Evolutionary conservation across 352 stramenopile genomes (phyloP), one percentile per base, ranked within the genome.

Genomic region (Pythium insidiosum): DNA sequence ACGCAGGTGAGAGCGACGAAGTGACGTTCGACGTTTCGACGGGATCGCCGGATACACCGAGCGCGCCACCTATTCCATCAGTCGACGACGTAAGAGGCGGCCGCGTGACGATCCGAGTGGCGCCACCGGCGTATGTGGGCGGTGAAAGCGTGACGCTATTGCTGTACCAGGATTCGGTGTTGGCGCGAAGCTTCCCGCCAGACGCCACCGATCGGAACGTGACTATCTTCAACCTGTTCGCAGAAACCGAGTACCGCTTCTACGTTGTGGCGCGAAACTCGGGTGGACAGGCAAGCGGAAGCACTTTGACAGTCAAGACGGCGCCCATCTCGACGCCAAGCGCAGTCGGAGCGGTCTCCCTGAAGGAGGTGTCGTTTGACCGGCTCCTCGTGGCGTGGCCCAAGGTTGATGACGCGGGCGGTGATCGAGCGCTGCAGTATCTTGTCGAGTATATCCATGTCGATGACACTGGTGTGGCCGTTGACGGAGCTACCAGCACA

Each of bases 171-270:
- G 40, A 26, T 5, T 41, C 21, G 1, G 13, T n/a, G 6, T 35
- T 66, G 5, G 9, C 54, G 18, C 20, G 72, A 9, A 47, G 16
- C 1, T 79, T 85, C 25, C 1, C 11, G 0, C 16, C 5, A 1
- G 52, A 36, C 6, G 55, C 65, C 22, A 41, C 15, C 5, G n/a
- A n/a, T n/a, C n/a, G n/a, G n/a, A 51, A 33, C n/a, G 38, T 30
- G 15, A 69, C 52, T 9, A 41, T 86, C 10, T 64, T 56, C 10
- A 58, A 54, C 6, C 43, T 84, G 16, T 5, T 50, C 1, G 68
- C 73, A 1, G 13, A 47, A 15, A 73, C 60, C 0, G n/a, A 49
- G 24, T 84, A 86, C 24, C 9, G 16, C 2, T 82, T 86, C 21
- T 47, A 51, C 1, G 43, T 65, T 12, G 51, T 53, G 18, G 70